Percentiles rank a stretch among this genome's conserved stretches.
These are phyloP conservation scores for Diaporthe sp. DNA, from an alignment of 2,329 filamentous ascomycete genomes.

Conservation along the genomic window DNA sequence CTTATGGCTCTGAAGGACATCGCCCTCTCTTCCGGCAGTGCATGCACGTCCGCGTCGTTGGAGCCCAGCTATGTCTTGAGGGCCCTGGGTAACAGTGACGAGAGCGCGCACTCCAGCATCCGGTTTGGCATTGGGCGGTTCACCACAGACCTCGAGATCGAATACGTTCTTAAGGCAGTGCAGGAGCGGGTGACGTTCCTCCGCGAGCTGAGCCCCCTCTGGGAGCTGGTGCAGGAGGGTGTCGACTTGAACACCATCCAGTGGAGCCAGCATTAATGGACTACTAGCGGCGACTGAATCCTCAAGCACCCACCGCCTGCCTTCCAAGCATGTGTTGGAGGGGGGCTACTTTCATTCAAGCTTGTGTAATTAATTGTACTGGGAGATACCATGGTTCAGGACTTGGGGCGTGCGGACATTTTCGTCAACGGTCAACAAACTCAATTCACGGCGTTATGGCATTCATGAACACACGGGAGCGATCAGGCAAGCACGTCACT, in stretches of 20 bases:
- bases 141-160: conserved; percentile 94
- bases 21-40: conserved; percentile 94
- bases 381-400: conserved; percentile 32
- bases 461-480: conserved; percentile 30
- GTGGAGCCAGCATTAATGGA: conserved; percentile 91
- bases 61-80: conserved; percentile 97
- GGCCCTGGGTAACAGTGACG: conserved; percentile 94
- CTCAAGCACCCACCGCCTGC: no score
- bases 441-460: conserved; percentile 40
- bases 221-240: conserved; percentile 98
- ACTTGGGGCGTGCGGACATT: neutral
- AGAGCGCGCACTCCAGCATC: conserved; percentile 98
- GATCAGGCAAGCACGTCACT: conserved; percentile 21
- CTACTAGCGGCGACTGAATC: neutral
- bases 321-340: neutral
- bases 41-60: conserved; percentile 95
- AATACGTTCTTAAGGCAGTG: conserved; percentile 97
- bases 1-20: conserved; percentile 99
- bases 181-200: conserved; percentile 91
- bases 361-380: conserved; percentile 26
- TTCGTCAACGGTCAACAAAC: conserved; percentile 22
- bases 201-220: conserved; percentile 93
- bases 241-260: conserved; percentile 96
- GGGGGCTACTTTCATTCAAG: neutral
- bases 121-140: conserved; percentile 97